Evolutionary conservation across 164 flowering plant species (phyloP), one percentile per base, ranked within the genome.

Genomic region (Cinnamomum chago): DNA sequence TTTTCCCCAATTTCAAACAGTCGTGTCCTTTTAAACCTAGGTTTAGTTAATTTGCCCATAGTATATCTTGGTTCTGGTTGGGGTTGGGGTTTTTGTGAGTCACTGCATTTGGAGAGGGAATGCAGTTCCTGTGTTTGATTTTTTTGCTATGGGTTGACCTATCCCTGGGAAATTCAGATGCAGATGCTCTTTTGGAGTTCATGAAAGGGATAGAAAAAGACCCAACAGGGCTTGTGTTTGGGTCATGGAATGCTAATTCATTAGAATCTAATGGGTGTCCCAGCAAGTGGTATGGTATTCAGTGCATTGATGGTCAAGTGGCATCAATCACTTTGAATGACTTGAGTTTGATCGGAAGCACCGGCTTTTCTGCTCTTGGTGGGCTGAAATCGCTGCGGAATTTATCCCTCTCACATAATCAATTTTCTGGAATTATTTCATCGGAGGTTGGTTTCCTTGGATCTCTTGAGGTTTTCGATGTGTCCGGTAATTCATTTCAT

Each of bases 201-300:
- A 90, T 84, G 55, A 62, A 62, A 72, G 74, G 74, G 15, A 72
- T 72, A 2, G n/a, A 74, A 73, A 71, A 72, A 71, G 92, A 88
- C 73, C 84, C 89, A 35, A 75, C 79, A 0, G 84, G 81, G 55
- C 62, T 80, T 76, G 67, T 84, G 70, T 68, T 86, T 58, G 73
- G 18, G 80, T 88, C 96, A 65, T 90, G 96, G 96, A 79, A 82
- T 75, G 77, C 84, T 25, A 84, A 84, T 58, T 80, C 89, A 50
- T 23, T 84, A 51, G 78, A 79, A 58, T 81, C 92, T 33, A 82
- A 85, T 84, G 88, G 88, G 20, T 90, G 90, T 67, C 93, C 91
- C 11, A 58, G 75, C 6, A 78, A 81, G 40, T 91, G 93, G 93
- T 85, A 50, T 77, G 96, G 96, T 11, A 79, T 91, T 2, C 67